A percentile compares a stretch with the other conserved stretches of the same genome.
These are phyloP conservation scores for Penicillium pancosmium DNA, from an alignment of 495 filamentous ascomycete species.

Conservation along the genomic window DNA sequence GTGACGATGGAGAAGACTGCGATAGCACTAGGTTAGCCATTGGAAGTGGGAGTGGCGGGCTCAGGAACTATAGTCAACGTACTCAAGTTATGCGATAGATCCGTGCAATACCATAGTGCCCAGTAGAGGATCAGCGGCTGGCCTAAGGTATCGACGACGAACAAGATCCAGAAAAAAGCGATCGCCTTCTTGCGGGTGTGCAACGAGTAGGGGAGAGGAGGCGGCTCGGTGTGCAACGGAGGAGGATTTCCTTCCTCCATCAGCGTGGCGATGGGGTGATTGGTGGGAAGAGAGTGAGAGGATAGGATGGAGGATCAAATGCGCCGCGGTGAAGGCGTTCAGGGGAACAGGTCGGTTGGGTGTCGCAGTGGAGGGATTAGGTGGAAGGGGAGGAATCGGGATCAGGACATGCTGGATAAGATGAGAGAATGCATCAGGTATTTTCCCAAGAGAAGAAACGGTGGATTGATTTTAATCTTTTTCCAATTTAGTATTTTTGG, in stretches of 20 bases:
- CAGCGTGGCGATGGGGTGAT: slow-evolving; percentile 25
- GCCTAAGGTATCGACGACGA: slow-evolving; percentile 54
- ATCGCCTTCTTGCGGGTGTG: slow-evolving; percentile 57
- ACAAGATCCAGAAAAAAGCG: slow-evolving; percentile 59
- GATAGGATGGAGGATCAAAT: slow-evolving; percentile 5
- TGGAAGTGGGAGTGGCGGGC: background rate
- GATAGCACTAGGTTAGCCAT: slow-evolving; percentile 7
- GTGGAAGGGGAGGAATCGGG: background rate
- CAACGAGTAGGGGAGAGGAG: slow-evolving; percentile 59
- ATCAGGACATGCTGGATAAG: slow-evolving; percentile 22
- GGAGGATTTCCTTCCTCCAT: slow-evolving; percentile 42
- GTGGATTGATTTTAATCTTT: background rate
- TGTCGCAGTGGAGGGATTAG: background rate
- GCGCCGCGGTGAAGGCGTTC: background rate
- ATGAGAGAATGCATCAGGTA: background rate
- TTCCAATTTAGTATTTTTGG: background rate
- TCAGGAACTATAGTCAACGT: slow-evolving; percentile 23
- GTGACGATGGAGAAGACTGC: slow-evolving; percentile 63
- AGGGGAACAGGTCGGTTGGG: background rate
- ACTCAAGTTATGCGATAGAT: slow-evolving; percentile 57
- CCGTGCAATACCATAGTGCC: slow-evolving; percentile 56
- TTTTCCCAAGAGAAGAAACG: background rate
- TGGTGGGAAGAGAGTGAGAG: background rate
- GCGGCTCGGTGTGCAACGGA: slow-evolving; percentile 39
- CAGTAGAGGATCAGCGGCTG: slow-evolving; percentile 62